Base-by-base conservation (phyloP, 2,329 filamentous ascomycete species). In the Erysiphe neolycopersici region DNA sequence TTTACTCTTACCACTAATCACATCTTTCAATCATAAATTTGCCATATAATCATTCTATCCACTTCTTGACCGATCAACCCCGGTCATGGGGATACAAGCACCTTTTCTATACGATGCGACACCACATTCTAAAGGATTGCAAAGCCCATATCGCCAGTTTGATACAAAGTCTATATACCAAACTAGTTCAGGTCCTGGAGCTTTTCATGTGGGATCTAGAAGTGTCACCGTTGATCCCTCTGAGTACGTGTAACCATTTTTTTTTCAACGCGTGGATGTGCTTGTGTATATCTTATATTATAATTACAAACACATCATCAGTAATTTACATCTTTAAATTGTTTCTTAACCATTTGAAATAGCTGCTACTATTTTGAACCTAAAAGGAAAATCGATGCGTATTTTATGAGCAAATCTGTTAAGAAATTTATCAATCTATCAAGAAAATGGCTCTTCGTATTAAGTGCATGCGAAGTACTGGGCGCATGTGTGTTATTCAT, bases 121-220 rank as follows among this genome's bases (percentile, higher is more conserved):
- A 37, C 49, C 57, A 60, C 51, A 53, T 56, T 14, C n/a, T 4
- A 18, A 22, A 10, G 72, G 55, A 61, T 64, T 41, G 14, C 41
- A 67, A 67, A 51, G 68, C 68, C 49, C 68, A 62, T 56, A 62
- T 59, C 58, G 63, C 54, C 54, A 62, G n/a, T 92, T 91, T 60
- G 84, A 94, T 54, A 85, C 87, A 41, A 91, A 85, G 59, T 79
- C 80, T 47, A 69, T 84, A 41, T 85, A 83, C 18, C 70, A 83
- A 56, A 79, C 81, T 48, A 87, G 79, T 61, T 80, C 72, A 64
- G 64, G 73, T 54, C 69, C 72, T 12, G 70, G 71, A 44, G 64
- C 70, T 36, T 64, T 61, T 22, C 75, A 68, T 54, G 66, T 79
- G 43, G 84, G 83, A 0, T 84, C 83, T 12, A 62, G 22, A 26